phyloP scores from a whole-genome alignment of 257 asterid species.

The Fraxinus excelsior region DNA sequence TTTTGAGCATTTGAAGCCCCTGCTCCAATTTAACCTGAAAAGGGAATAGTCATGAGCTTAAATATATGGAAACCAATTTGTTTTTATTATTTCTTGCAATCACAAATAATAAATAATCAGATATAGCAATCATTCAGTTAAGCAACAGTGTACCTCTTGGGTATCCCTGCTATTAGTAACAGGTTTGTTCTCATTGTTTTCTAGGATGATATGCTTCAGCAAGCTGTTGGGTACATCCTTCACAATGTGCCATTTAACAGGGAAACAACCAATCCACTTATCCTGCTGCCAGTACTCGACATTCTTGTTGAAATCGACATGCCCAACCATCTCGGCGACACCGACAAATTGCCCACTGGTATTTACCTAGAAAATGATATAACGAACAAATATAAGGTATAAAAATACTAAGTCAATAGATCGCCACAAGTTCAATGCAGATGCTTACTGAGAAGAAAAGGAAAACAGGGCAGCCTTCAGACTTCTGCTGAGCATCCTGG shows the following conservation, averaged over 20 bases:
- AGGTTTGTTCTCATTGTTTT: conserved; percentile 47
- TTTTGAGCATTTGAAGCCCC: conserved; percentile 59
- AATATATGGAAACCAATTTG: background rate
- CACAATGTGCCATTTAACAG: conserved; percentile 54
- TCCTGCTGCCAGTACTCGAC: conserved; percentile 56
- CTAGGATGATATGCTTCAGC: conserved; percentile 45
- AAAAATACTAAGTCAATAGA: background rate
- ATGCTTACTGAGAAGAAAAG: conserved; percentile 51
- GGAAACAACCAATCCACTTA: conserved; percentile 52
- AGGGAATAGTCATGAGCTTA: background rate
- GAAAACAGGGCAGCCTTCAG: conserved; percentile 41
- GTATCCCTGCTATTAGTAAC: conserved; percentile 55
- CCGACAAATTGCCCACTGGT: conserved; percentile 53
- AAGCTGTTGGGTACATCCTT: conserved; percentile 51
- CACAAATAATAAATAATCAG: background rate
- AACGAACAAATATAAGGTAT: background rate
- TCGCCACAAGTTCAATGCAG: background rate
- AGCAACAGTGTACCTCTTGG: conserved; percentile 40
- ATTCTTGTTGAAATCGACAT: conserved; percentile 49
- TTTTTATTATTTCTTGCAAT: background rate
- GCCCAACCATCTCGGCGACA: conserved; percentile 57
- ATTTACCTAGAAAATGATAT: conserved; percentile 34
- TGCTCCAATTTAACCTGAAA: conserved; percentile 44
- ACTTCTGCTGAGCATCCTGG: conserved; percentile 36
- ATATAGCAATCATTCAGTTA: background rate